Base-by-base conservation (phyloP, 2,329 filamentous ascomycete genomes). In the Akanthomyces dipterigenus region DNA sequence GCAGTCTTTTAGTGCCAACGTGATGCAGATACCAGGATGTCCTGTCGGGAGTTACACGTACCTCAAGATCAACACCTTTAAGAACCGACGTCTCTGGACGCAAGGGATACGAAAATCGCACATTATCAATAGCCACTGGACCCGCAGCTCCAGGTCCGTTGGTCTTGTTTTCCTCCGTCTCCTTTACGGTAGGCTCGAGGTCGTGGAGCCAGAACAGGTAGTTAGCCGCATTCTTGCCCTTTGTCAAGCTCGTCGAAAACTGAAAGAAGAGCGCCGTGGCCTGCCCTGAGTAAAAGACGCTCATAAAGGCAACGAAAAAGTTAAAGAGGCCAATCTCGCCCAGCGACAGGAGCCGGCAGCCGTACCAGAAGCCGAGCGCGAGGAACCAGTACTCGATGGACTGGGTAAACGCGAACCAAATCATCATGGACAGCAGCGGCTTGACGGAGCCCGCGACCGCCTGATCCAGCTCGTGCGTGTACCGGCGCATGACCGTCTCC, bases 71-170 rank as follows among this genome's bases (percentile, higher is more conserved):
- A 3, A 84, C 70, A 1, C 79, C 76, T 4, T 76, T 70, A 1
- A 82, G 68, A 62, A 80, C 74, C 34, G 73, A 69, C 0, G 71
- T 67, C 59, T 76, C 67, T 26, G 76, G 73, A 26, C 78, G 70
- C 57, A 77, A 67, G 3, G 87, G 85, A 64, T 90, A 90, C 2
- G 83, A 78, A 69, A 90, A 90, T 24, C 78, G 74, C n/a, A 89
- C 77, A 36, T 82, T 71, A 8, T 78, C 75, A 63, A 88, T 78
- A 16, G 77, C 73, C 2, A 87, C 75, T 0, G 73, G 72, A 55
- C 63, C 63, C 38, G 70, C 72, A 1, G 69, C 65, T 18, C 69
- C 70, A 1, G 78, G 78, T 0, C 70, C 72, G 1, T 70, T 71
- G 34, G 73, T 66, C 11, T 66, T 65, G 66, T 80, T 80, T 36